Evolutionary conservation across 805 yeast species (phyloP).

Genomic region (Yamadazyma laniorum): DNA sequence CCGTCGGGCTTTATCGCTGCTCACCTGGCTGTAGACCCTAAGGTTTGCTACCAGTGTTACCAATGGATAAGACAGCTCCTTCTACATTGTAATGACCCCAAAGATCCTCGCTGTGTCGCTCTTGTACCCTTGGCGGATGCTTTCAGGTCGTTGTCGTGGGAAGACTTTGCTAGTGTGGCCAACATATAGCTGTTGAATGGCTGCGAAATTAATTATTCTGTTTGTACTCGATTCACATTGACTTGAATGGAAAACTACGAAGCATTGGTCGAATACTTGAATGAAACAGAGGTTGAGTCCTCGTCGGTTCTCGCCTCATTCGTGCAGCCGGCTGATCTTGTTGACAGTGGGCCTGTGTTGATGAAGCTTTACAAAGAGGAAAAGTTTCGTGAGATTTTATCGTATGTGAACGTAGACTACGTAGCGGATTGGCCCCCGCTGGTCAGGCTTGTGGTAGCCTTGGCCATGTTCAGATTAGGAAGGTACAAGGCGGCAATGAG

Average conservation of each 20-base stretch:
- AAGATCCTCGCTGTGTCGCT: constrained; percentile 23
- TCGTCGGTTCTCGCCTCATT: not conserved
- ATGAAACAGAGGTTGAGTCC: not conserved
- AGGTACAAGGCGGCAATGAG: constrained; percentile 23
- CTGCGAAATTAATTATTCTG: not conserved
- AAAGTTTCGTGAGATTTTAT: constrained; percentile 18
- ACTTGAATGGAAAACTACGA: constrained; percentile 8
- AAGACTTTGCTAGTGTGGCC: not conserved
- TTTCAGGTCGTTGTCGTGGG: not conserved
- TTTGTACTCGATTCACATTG: not conserved
- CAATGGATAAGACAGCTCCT: constrained; percentile 23
- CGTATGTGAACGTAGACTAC: constrained; percentile 10
- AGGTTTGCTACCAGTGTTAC: constrained; percentile 25
- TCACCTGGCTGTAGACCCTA: constrained; percentile 9
- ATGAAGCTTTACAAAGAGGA: constrained; percentile 11
- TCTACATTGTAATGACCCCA: constrained; percentile 17
- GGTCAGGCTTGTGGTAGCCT: constrained; percentile 18
- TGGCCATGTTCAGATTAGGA: constrained; percentile 23
- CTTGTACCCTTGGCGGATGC: not conserved
- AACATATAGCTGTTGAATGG: not conserved
- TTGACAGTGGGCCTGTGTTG: not conserved
- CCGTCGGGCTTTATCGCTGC: constrained; percentile 1
- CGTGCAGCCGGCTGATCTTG: not conserved
- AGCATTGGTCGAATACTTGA: constrained; percentile 4
- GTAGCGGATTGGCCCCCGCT: constrained; percentile 9